Conservation (phyloP, 2,329 filamentous ascomycete species). For the Colletotrichum spinosum region DNA sequence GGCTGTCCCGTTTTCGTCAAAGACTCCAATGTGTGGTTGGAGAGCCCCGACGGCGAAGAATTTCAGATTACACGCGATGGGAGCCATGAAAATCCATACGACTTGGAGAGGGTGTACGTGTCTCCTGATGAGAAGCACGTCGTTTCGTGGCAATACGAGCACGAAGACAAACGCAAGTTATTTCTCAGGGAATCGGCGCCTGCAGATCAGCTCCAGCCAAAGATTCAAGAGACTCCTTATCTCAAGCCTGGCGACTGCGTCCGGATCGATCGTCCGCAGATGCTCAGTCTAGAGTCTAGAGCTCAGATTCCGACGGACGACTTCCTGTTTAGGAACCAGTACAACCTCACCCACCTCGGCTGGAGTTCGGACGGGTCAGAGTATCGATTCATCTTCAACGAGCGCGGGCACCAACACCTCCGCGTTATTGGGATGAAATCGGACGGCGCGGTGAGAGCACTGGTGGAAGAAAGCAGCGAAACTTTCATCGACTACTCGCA, state of each 20-base stretch:
- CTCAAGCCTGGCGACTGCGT: slow-evolving; percentile 44
- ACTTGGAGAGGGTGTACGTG: slow-evolving; percentile 27
- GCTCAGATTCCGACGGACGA: slow-evolving; percentile 40
- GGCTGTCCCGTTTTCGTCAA: neutral
- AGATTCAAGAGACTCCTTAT: slow-evolving; percentile 40
- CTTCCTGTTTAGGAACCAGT: slow-evolving; percentile 42
- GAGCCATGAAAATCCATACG: neutral
- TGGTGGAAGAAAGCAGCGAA: slow-evolving; percentile 42
- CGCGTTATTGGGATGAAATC: slow-evolving; percentile 38
- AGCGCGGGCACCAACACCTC: slow-evolving; percentile 43
- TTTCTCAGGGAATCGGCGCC: slow-evolving; percentile 43
- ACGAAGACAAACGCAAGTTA: slow-evolving; percentile 36
- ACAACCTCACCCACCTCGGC: slow-evolving; percentile 38
- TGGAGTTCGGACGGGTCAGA: slow-evolving; percentile 42
- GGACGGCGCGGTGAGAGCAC: slow-evolving; percentile 35
- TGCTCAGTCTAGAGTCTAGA: slow-evolving; percentile 40
- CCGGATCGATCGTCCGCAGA: slow-evolving; percentile 40
- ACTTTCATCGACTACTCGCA: slow-evolving; percentile 40
- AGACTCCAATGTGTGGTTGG: slow-evolving; percentile 1
- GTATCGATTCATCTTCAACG: slow-evolving; percentile 45
- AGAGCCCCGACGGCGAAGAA: neutral
- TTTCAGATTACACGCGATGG: neutral
- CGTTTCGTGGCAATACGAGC: slow-evolving; percentile 42
- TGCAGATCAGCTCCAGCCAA: slow-evolving; percentile 43
- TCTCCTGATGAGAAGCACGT: slow-evolving; percentile 37